phyloP scores from a whole-genome alignment of 1,284 basidiomycete genomes.

The Ceratobasidium theobromae region DNA sequence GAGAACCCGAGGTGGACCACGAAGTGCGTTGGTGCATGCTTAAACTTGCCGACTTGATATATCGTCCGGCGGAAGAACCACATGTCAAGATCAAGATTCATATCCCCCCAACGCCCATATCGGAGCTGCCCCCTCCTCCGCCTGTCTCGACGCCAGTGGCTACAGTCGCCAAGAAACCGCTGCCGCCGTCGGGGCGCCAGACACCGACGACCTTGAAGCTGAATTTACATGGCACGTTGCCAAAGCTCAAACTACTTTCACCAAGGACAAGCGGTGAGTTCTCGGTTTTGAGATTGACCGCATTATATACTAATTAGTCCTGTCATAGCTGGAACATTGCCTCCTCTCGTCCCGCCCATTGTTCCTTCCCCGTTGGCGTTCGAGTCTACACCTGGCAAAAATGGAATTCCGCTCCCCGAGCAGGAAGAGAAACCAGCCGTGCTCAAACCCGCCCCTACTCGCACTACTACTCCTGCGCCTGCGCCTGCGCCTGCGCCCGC shows the following conservation, averaged over 20 bases:
- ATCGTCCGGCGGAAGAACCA: slow-evolving; percentile 78
- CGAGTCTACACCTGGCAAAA: slow-evolving; percentile 22
- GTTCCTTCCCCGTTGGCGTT: slow-evolving; percentile 17
- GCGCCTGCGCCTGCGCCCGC: not conserved
- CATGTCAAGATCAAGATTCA: slow-evolving; percentile 86
- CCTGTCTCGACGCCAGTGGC: slow-evolving; percentile 8
- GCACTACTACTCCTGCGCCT: not conserved
- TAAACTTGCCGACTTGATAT: slow-evolving; percentile 89
- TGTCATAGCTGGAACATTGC: not conserved
- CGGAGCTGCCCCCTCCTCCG: slow-evolving; percentile 46
- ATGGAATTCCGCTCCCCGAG: slow-evolving; percentile 4
- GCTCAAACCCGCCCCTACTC: not conserved
- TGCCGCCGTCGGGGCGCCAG: slow-evolving; percentile 12
- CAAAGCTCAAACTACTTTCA: slow-evolving; percentile 23
- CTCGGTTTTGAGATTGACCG: not conserved
- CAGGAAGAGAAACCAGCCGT: not conserved
- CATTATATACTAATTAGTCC: not conserved
- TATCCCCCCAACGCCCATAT: slow-evolving; percentile 73
- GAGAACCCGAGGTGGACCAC: slow-evolving; percentile 72
- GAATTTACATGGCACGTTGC: not conserved
- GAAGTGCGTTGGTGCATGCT: slow-evolving; percentile 90
- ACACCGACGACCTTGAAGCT: slow-evolving; percentile 24
- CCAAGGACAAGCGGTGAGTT: slow-evolving; percentile 13
- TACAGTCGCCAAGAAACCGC: slow-evolving; percentile 18
- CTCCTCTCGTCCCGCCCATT: slow-evolving; percentile 16